Percentiles rank a stretch among this genome's conserved stretches.
phyloP scores from a whole-genome alignment of 164 flowering plant species.

The Saururus chinensis region DNA sequence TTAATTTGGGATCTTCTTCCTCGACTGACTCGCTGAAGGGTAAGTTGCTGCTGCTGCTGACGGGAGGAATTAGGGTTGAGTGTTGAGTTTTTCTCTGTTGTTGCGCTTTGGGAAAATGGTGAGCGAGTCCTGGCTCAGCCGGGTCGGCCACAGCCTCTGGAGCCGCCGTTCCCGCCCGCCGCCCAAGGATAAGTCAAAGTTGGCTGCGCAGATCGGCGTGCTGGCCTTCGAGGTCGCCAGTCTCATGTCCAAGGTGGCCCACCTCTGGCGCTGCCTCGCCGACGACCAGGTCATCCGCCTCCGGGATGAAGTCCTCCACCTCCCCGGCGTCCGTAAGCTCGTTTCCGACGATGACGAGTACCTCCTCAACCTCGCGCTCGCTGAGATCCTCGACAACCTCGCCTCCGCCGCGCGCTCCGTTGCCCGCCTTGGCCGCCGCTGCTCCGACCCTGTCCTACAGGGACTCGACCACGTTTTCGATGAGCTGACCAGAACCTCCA shows the following conservation, averaged over 20 bases:
- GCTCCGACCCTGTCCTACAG: constrained; percentile 46
- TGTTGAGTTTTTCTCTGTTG: constrained; percentile 2
- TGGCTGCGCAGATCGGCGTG: constrained; percentile 43
- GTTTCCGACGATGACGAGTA: constrained; percentile 68
- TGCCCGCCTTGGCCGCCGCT: constrained; percentile 55
- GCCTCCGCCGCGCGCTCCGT: constrained; percentile 45
- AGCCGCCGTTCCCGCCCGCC: constrained; percentile 6
- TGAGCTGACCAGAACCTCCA: constrained; percentile 27
- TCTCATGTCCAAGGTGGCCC: constrained; percentile 74
- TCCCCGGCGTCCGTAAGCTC: constrained; percentile 64
- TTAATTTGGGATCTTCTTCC: too few relatives aligned
- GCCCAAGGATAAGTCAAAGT: constrained; percentile 23
- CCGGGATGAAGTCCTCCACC: constrained; percentile 48
- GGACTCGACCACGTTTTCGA: constrained; percentile 51
- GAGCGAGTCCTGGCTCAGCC: constrained; percentile 63
- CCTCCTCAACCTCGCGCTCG: constrained; percentile 36
- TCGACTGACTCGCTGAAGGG: too few relatives aligned
- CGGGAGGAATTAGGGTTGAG: neutral
- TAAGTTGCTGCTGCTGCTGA: too few relatives aligned
- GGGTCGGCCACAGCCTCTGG: constrained; percentile 27
- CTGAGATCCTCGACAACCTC: constrained; percentile 55
- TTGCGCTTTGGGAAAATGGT: constrained; percentile 32
- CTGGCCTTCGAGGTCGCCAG: constrained; percentile 79
- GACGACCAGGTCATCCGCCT: constrained; percentile 51
- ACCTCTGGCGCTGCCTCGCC: constrained; percentile 60